Conservation (phyloP, 495 filamentous ascomycete genomes). For the Aspergillus incahuasiensis region DNA sequence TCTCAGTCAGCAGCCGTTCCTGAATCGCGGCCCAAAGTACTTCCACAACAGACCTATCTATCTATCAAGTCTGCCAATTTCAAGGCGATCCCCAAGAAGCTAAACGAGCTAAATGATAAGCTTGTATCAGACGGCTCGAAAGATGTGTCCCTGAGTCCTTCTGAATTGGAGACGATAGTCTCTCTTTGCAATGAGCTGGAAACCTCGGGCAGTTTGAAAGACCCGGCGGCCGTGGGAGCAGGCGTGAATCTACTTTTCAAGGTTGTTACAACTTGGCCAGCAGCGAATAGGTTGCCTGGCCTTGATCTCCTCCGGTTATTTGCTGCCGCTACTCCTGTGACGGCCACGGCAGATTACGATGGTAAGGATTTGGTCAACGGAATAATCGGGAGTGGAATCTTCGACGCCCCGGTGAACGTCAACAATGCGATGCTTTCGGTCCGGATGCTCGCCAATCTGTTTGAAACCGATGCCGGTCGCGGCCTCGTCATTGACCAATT, state of each 20-base stretch:
- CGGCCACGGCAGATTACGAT: conserved; percentile 55
- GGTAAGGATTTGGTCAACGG: conserved; percentile 47
- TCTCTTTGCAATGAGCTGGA: conserved; percentile 56
- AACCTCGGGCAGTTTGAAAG: conserved; percentile 30
- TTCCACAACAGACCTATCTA: conserved; percentile 86
- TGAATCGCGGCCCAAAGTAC: conserved; percentile 51
- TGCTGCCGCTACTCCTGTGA: conserved; percentile 57
- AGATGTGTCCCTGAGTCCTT: conserved; percentile 65
- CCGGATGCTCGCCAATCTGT: conserved; percentile 82
- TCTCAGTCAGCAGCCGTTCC: conserved; percentile 31
- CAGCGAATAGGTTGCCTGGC: conserved; percentile 69
- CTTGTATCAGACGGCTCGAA: conserved; percentile 66
- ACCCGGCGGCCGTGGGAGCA: conserved; percentile 33
- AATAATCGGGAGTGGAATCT: conserved; percentile 49
- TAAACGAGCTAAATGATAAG: conserved; percentile 64
- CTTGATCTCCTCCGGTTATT: conserved; percentile 82
- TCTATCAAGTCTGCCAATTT: conserved; percentile 58
- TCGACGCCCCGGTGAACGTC: conserved; percentile 49
- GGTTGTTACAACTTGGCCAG: conserved; percentile 71
- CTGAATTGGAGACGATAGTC: conserved; percentile 56
- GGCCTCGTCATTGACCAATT: conserved; percentile 55
- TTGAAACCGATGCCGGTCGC: conserved; percentile 68
- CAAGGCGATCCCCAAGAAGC: conserved; percentile 65
- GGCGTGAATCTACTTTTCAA: conserved; percentile 59
- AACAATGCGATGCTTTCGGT: conserved; percentile 86